Conservation (phyloP, 192 early-diverging fungal species). For the Umbelopsis vinacea region DNA sequence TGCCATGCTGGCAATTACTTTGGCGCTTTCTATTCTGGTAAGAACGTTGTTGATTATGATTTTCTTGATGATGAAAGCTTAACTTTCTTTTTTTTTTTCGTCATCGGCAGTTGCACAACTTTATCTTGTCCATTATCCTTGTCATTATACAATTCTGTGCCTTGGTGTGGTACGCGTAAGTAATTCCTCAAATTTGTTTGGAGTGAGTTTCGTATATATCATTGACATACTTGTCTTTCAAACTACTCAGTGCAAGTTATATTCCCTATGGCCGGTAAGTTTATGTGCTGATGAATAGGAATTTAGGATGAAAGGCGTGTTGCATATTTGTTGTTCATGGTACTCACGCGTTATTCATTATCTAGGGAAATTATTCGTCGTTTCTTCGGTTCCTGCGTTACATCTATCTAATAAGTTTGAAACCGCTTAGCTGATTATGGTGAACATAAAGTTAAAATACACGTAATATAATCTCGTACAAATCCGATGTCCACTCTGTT, state of each 20-base stretch:
- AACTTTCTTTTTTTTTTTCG: background rate
- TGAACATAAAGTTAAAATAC: constrained; percentile 1
- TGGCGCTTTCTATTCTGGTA: constrained; percentile 24
- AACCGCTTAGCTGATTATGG: background rate
- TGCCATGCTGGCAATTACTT: constrained; percentile 57
- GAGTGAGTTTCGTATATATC: no score
- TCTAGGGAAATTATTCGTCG: constrained; percentile 40
- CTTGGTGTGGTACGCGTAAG: constrained; percentile 80
- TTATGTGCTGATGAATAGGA: background rate
- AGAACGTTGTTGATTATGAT: background rate
- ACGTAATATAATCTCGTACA: no score
- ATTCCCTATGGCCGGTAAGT: constrained; percentile 86
- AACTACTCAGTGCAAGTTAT: constrained; percentile 75
- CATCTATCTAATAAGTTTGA: constrained; percentile 31
- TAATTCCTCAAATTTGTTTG: background rate
- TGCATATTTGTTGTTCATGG: background rate
- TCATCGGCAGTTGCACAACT: constrained; percentile 47
- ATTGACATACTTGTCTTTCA: background rate
- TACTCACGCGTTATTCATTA: background rate
- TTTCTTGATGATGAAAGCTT: background rate
- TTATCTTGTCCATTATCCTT: constrained; percentile 79
- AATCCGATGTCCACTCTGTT: no score
- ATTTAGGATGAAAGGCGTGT: no score
- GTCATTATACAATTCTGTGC: constrained; percentile 90
- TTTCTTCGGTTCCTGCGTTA: constrained; percentile 43